Base-by-base conservation (phyloP, 371 early-diverging fungal species). In the Rhizopus delemar region DNA sequence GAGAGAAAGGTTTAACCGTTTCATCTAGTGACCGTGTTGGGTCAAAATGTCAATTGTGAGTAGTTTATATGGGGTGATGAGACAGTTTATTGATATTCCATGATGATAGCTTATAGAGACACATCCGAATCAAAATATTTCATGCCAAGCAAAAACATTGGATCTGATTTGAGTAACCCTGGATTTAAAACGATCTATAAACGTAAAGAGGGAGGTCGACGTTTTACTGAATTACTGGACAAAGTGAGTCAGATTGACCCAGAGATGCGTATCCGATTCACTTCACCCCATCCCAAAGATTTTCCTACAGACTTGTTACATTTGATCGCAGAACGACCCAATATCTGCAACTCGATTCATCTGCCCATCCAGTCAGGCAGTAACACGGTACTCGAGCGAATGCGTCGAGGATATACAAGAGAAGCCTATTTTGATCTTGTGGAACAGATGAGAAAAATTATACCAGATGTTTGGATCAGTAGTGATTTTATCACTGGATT, bases 211-310 rank as follows among this genome's bases (percentile, higher is more conserved):
- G 90, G 90, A 22, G 90, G 90, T 5, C 67, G 86, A 57, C 78
- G 90, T 41, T 91, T 91, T 66, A 86, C 91, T 13, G 89, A 91
- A 57, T 75, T 91, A n/a, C 64, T 91, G 46, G 87, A 89, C 43
- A 69, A 73, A 46, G 86, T 91, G 13, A 84, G 90, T 16, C 65
- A 78, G 50, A 71, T 90, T 22, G 81, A 90, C 51, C 88, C 87
- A 11, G 88, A 91, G 77, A 86, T 91, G 86, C 84, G 91, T 51
- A 79, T 91, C 49, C 81, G 90, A 39, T 91, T 91, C 60, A 90
- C 91, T 8, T 89, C 89, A 33, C 91, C 91, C 22, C 91, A 91
- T 65, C 91, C 91, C 31, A 91, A 91, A 70, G 91, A 91, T 64
- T 91, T 91, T 56, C 91, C 91, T 13, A 85, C 85, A 15, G 88